Evolutionary conservation across 2,329 filamentous ascomycete genomes (phyloP), one percentile per base, ranked within the genome.

Genomic region (Fusarium setosum): DNA sequence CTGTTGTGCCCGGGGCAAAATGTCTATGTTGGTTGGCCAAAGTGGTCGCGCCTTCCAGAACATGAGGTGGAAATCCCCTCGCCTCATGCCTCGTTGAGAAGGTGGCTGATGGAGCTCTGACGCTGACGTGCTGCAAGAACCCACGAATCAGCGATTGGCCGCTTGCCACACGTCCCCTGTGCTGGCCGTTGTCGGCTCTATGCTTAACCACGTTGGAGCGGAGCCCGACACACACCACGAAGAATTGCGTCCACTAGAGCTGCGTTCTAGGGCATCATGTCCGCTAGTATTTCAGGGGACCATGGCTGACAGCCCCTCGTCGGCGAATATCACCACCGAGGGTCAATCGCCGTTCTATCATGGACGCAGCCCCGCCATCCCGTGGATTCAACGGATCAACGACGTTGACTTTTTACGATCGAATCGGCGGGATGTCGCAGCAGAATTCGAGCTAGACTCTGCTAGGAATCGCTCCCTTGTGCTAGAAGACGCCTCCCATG

Each of bases 41-140:
- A 58, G 52, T 65, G 54, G 34, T 48, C 37, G 37, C 37, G 35
- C n/a, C 20, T 20, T 24, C 48, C 18, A 58, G 54, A 42, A 47
- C 26, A 34, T 57, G n/a, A n/a, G n/a, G n/a, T n/a, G 40, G 52
- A 68, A 68, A 68, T 68, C 65, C 65, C 61, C 65, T 68, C 65
- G 48, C 52, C 56, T 60, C 59, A 56, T 52, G 42, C 21, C 53
- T 49, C 35, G 24, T 41, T 20, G 11, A 20, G 23, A 23, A 35
- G 34, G 34, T 48, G 51, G 51, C 41, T 47, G 32, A 32, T 24
- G 52, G 35, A 32, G 37, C 18, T 31, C 47, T 61, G 53, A 55
- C 47, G 20, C 62, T 66, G 63, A 66, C 65, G 58, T 68, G 61
- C 65, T 68, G 65, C 11, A 47, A 48, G 37, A 42, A 50, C 34